These are phyloP conservation scores for Pseudevernia furfuracea DNA, from an alignment of 495 filamentous ascomycete genomes.

Conservation along the genomic window DNA sequence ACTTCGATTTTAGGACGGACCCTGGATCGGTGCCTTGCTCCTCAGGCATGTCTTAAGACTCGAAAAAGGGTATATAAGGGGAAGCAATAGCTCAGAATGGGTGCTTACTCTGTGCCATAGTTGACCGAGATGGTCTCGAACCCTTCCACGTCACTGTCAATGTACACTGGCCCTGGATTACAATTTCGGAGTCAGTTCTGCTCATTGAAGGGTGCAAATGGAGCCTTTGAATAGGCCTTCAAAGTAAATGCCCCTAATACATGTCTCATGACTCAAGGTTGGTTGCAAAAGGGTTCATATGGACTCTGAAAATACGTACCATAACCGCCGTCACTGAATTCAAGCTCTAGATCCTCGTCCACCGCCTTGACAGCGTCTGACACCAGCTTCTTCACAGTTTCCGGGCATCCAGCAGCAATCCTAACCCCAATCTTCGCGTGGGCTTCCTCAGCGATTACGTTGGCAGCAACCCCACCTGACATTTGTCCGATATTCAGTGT, in stretches of 20 bases:
- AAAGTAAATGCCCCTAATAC: background rate
- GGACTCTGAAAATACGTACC: slow-evolving; percentile 13
- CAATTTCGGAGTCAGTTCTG: background rate
- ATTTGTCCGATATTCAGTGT: slow-evolving; percentile 80
- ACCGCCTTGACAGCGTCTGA: slow-evolving; percentile 49
- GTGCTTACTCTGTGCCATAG: slow-evolving; percentile 88
- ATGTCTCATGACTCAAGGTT: background rate
- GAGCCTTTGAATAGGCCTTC: background rate
- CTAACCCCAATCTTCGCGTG: slow-evolving; percentile 59
- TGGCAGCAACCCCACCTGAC: slow-evolving; percentile 75
- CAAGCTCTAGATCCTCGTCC: slow-evolving; percentile 53
- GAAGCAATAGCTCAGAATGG: too few relatives aligned
- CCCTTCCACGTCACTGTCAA: slow-evolving; percentile 70
- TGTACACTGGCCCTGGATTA: slow-evolving; percentile 51
- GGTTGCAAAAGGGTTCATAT: background rate
- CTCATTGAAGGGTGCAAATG: background rate
- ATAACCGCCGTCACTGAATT: slow-evolving; percentile 53
- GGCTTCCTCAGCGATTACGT: slow-evolving; percentile 75
- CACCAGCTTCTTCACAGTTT: slow-evolving; percentile 46
- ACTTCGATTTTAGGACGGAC: too few relatives aligned
- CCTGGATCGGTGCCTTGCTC: too few relatives aligned
- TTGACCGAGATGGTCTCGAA: slow-evolving; percentile 76
- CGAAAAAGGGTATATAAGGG: too few relatives aligned
- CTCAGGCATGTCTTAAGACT: too few relatives aligned
- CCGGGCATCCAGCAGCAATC: slow-evolving; percentile 63